Evolutionary conservation across 352 stramenopile species (phyloP).

Genomic region (Pythium folliculosum): DNA sequence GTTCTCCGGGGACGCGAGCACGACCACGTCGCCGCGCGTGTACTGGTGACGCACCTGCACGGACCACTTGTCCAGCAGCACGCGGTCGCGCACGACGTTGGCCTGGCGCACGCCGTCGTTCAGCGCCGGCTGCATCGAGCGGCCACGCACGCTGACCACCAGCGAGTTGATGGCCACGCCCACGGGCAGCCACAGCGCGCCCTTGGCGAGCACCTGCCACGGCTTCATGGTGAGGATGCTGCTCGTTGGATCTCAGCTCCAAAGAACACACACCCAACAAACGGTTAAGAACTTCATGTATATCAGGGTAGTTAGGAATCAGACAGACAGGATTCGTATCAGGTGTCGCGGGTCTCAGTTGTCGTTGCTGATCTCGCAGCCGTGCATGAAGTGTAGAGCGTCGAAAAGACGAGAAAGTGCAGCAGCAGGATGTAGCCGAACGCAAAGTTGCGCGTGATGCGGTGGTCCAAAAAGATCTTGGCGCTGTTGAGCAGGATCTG

Average conservation of each 20-base stretch:
- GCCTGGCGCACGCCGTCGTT: conserved; percentile 62
- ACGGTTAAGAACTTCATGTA: conserved; percentile 7
- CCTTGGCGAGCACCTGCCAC: conserved; percentile 65
- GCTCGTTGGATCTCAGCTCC: not conserved
- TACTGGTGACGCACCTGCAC: conserved; percentile 71
- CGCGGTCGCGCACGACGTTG: conserved; percentile 70
- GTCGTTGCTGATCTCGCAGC: conserved; percentile 78
- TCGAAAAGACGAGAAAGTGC: conserved; percentile 84
- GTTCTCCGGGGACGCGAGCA: conserved; percentile 67
- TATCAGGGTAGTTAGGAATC: conserved; percentile 19
- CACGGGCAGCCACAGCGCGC: conserved; percentile 79
- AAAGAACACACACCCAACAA: not conserved
- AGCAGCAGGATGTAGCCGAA: conserved; percentile 86
- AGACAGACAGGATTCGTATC: not conserved
- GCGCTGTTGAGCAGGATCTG: conserved; percentile 90
- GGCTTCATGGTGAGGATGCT: conserved; percentile 36
- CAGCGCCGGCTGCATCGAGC: conserved; percentile 83
- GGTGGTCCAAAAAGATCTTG: conserved; percentile 78
- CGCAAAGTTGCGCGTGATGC: conserved; percentile 80
- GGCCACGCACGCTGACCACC: conserved; percentile 70
- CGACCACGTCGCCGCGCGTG: conserved; percentile 73
- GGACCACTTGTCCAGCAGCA: conserved; percentile 87
- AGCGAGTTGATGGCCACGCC: conserved; percentile 77
- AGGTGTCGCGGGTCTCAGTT: conserved; percentile 11
- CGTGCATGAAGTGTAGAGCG: conserved; percentile 89